Percentiles rank a stretch among this genome's conserved stretches.
Conservation (phyloP, 352 stramenopile species). For the Thalassiosira livingstoniorum region DNA sequence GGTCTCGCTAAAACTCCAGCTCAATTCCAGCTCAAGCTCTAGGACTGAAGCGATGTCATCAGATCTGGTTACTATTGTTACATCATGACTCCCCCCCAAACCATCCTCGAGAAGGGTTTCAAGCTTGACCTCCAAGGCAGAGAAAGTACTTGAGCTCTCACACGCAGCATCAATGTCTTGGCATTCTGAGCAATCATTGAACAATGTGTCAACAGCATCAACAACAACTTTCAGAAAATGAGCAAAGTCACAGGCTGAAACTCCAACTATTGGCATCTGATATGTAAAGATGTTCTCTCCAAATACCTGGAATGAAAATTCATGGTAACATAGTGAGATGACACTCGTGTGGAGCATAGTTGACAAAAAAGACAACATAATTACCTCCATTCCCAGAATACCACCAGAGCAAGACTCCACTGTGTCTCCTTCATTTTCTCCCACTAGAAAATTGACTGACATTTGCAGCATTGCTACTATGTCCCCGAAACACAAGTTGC, state of each 20-base stretch:
- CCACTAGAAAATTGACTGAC: slow-evolving; percentile 37
- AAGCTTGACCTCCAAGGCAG: slow-evolving; percentile 35
- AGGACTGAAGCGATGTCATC: slow-evolving; percentile 32
- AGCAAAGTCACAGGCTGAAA: slow-evolving; percentile 23
- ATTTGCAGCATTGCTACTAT: slow-evolving; percentile 31
- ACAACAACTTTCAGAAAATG: slow-evolving; percentile 32
- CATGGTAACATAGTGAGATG: too few species aligned
- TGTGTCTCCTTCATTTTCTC: slow-evolving; percentile 37
- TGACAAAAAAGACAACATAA: neutral
- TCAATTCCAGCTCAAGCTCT: slow-evolving; percentile 36
- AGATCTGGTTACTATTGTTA: slow-evolving; percentile 31
- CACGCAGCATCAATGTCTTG: too few species aligned
- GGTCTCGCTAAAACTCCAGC: slow-evolving; percentile 38
- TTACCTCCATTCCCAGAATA: slow-evolving; percentile 22
- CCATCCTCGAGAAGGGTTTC: slow-evolving; percentile 42
- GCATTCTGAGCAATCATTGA: slow-evolving; percentile 25
- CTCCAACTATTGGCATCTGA: too few species aligned
- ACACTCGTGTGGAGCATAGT: neutral
- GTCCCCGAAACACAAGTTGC: slow-evolving; percentile 33
- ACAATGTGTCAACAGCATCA: slow-evolving; percentile 19
- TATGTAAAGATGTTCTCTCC: too few species aligned
- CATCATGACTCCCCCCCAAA: slow-evolving; percentile 41
- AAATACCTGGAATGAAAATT: too few species aligned
- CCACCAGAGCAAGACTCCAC: slow-evolving; percentile 56
- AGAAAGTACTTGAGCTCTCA: too few species aligned